Base-by-base conservation (phyloP, 352 stramenopile genomes). In the Phytophthora podocarpi region DNA sequence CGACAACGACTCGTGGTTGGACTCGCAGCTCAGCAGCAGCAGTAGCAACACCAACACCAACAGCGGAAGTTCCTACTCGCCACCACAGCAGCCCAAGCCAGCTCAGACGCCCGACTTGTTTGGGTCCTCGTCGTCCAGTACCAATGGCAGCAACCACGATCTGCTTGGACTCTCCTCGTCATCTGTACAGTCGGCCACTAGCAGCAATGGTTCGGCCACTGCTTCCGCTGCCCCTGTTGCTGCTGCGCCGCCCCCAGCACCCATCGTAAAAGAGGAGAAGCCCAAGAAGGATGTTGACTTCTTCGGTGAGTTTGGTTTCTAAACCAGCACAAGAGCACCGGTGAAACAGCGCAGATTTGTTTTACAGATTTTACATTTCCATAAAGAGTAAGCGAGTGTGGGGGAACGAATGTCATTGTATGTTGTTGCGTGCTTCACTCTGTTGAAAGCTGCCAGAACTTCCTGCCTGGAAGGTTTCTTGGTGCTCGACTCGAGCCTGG, bases 281-380 rank as follows among this genome's bases (percentile, higher is more conserved):
- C 72, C 78, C 42, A 90, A 91, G 78, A 93, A 93, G 59, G 78
- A 93, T 45, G 84, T 93, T 18, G 84, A 93, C 57, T 93, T 93
- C 59, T 93, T 93, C 46, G 80, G 80, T 10, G 84, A 93, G 67
- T 93, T 91, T 53, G 84, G 84, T 8, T 89, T 90, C 49, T 93
- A 80, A 76, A 34, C 30, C 9, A n/a, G 20, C n/a, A 31, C 12
- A 37, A 20, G 35, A 24, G 48, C 28, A 15, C 21, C 27, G 23
- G 12, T 20, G 16, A 30, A 42, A 30, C 30, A 52, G 24, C 28
- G 18, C 43, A 62, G 46, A 64, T 41, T 21, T n/a, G n/a, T n/a
- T n/a, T n/a, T 59, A 34, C 49, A 11, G 10, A 39, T 46, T 64
- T 28, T 10, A 24, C 59, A 54, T 59, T 47, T 67, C 23, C 47